These are phyloP conservation scores for Peniophora sp. DNA, from an alignment of 1,284 basidiomycete genomes.

Conservation along the genomic window DNA sequence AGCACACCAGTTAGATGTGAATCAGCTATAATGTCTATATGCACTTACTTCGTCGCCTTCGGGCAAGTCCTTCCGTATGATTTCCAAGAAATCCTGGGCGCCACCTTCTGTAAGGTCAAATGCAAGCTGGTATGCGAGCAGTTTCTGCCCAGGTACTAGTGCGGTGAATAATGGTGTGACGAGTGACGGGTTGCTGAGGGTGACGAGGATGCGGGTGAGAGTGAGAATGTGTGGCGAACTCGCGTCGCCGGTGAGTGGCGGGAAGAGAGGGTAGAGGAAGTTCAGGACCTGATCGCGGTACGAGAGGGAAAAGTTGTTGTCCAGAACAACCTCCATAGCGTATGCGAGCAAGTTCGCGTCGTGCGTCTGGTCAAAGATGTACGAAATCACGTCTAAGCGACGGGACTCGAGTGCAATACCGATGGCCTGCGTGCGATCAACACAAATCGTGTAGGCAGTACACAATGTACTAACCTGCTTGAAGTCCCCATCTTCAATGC, in stretches of 20 bases:
- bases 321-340: conserved; percentile 83
- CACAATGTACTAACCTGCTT: conserved; percentile 57
- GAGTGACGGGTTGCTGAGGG: conserved; percentile 70
- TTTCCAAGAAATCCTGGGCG: conserved; percentile 84
- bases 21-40: neutral
- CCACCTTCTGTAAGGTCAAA: conserved; percentile 93
- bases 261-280: conserved; percentile 80
- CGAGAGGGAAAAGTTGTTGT: conserved; percentile 72
- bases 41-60: conserved; percentile 54
- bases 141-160: conserved; percentile 61
- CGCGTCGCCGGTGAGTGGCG: conserved; percentile 57
- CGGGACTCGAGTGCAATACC: conserved; percentile 89
- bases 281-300: conserved; percentile 82
- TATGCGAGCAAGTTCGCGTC: conserved; percentile 81
- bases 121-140: conserved; percentile 87
- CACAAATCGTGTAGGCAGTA: conserved; percentile 4
- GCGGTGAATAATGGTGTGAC: conserved; percentile 67
- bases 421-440: conserved; percentile 56
- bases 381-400: conserved; percentile 77
- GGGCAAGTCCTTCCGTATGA: conserved; percentile 55
- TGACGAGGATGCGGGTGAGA: conserved; percentile 83
- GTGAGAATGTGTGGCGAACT: conserved; percentile 69
- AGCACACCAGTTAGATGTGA: conserved; percentile 8
- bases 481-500: conserved; percentile 80
- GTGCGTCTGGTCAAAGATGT: conserved; percentile 63